These are phyloP conservation scores for Proliferodiscus dingleyae DNA, from an alignment of 2,329 filamentous ascomycete genomes.

Conservation along the genomic window DNA sequence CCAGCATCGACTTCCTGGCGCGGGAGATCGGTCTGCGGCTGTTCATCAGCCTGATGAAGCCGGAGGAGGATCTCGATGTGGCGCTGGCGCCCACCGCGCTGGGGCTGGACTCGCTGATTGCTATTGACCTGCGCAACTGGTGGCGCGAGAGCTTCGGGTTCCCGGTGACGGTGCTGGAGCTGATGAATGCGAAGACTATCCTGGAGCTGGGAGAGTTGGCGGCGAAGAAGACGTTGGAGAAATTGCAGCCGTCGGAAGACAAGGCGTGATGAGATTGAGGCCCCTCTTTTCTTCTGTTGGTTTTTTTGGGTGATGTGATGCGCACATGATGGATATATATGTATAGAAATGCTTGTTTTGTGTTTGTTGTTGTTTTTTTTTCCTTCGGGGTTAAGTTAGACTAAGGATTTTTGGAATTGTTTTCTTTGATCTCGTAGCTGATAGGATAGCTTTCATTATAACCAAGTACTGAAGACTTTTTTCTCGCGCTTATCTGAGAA, in stretches of 20 bases:
- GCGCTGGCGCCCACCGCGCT: background rate
- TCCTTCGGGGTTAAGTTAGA: no score
- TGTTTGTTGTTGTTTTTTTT: no score
- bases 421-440: no score
- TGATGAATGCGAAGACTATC: slow-evolving; percentile 1
- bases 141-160: slow-evolving; percentile 2
- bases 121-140: slow-evolving; percentile 11
- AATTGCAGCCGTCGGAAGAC: background rate
- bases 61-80: slow-evolving; percentile 5
- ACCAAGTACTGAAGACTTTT: no score
- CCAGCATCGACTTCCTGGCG: background rate
- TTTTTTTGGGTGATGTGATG: no score
- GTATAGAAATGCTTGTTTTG: no score
- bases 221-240: background rate
- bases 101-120: slow-evolving; percentile 10
- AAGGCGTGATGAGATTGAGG: no score
- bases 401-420: no score
- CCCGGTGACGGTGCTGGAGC: background rate
- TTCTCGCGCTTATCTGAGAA: no score
- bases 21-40: background rate
- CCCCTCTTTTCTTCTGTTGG: no score
- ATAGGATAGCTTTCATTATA: no score
- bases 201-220: background rate
- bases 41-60: slow-evolving; percentile 3
- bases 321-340: no score